Percentiles rank a stretch among this genome's conserved stretches.
Conservation (phyloP, 1,139 yeast species). For the Arxiozyma heterogenica region DNA sequence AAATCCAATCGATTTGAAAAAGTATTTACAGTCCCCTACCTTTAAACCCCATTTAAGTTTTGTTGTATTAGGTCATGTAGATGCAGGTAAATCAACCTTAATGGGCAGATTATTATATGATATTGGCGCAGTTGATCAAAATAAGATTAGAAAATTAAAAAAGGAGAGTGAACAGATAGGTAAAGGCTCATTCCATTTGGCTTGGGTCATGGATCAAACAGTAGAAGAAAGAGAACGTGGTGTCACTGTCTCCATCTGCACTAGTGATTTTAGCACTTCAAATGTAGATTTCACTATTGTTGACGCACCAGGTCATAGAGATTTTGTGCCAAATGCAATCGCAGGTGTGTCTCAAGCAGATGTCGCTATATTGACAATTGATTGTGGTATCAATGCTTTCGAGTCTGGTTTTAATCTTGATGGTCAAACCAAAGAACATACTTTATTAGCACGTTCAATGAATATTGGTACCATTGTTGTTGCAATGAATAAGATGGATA, state of each 20-base stretch:
- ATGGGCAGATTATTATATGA: conserved; percentile 86
- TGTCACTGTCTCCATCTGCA: conserved; percentile 88
- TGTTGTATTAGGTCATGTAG: conserved; percentile 93
- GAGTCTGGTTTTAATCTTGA: conserved; percentile 79
- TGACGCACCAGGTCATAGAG: conserved; percentile 97
- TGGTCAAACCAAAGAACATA: conserved; percentile 94
- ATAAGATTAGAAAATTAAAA: conserved; percentile 64
- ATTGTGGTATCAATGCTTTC: conserved; percentile 74
- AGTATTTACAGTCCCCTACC: conserved; percentile 26
- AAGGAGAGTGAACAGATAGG: conserved; percentile 78
- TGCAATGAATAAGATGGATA: conserved; percentile 84
- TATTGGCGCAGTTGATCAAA: conserved; percentile 68
- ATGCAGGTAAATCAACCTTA: conserved; percentile 93
- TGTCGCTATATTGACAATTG: conserved; percentile 44
- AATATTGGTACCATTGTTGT: conserved; percentile 73
- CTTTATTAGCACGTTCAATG: conserved; percentile 68
- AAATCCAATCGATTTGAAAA: conserved; percentile 32
- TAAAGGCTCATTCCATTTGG: conserved; percentile 87
- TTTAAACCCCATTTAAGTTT: conserved; percentile 61
- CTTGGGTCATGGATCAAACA: conserved; percentile 97
- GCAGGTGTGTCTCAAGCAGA: conserved; percentile 91
- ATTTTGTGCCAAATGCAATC: conserved; percentile 97
- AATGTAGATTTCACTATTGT: conserved; percentile 68
- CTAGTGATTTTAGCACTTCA: conserved; percentile 68
- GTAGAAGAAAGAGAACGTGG: conserved; percentile 83